Percentiles rank a stretch among this genome's conserved stretches.
Conservation (phyloP, 768 basidiomycete genomes). For the Xerocomellus chrysenteron region DNA sequence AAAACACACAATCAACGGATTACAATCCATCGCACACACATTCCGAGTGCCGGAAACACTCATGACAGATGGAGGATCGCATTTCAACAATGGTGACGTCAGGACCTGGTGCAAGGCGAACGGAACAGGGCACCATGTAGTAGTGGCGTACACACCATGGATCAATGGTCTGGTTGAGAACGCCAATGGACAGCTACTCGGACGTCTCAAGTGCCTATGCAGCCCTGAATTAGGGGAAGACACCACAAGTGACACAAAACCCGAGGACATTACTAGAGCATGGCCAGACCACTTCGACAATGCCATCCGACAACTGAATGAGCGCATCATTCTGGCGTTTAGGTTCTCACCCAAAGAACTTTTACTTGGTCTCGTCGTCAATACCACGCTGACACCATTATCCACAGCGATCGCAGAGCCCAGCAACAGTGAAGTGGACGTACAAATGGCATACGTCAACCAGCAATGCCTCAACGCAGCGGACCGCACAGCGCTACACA, state of each 20-base stretch:
- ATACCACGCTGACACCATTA: too few species aligned
- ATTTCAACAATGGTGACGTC: conserved; percentile 39
- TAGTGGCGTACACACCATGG: conserved; percentile 41
- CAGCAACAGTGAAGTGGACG: not conserved
- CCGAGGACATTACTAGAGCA: not conserved
- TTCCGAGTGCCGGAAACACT: conserved; percentile 31
- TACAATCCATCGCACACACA: conserved; percentile 22
- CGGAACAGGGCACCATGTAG: conserved; percentile 18
- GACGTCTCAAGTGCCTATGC: conserved; percentile 30
- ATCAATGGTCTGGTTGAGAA: conserved; percentile 38
- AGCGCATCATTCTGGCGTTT: too few species aligned
- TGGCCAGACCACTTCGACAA: too few species aligned
- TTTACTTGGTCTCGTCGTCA: too few species aligned
- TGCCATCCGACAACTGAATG: too few species aligned
- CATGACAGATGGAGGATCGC: conserved; percentile 38
- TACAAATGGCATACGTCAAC: not conserved
- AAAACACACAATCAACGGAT: conserved; percentile 22
- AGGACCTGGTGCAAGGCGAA: conserved; percentile 21
- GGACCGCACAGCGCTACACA: conserved; percentile 1
- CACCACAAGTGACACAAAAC: not conserved
- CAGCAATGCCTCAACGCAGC: not conserved
- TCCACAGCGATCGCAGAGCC: too few species aligned
- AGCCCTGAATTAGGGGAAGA: conserved; percentile 33
- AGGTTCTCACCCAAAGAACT: too few species aligned
- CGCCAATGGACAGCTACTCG: conserved; percentile 33